These are phyloP conservation scores for Exophiala lecanii-corni DNA, from an alignment of 2,329 filamentous ascomycete genomes.

Conservation along the genomic window DNA sequence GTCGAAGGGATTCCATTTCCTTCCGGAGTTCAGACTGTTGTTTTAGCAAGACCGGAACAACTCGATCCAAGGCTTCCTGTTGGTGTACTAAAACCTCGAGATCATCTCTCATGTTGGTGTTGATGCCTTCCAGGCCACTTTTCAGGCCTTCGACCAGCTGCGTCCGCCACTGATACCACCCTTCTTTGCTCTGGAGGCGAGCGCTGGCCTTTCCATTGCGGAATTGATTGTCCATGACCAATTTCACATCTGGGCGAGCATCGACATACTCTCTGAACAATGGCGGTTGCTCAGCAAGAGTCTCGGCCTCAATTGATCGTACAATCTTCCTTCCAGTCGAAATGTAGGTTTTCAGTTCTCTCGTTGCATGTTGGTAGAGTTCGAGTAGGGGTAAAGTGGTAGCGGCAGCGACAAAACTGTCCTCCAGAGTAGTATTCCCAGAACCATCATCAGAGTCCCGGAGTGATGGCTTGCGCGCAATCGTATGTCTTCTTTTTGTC, in stretches of 20 bases:
- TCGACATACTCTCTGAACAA: conserved; percentile 89
- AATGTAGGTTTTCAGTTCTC: conserved; percentile 95
- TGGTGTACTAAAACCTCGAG: conserved; percentile 62
- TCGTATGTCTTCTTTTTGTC: conserved; percentile 84
- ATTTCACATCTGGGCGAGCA: conserved; percentile 74
- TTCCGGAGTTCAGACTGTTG: conserved; percentile 58
- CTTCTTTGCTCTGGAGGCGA: conserved; percentile 82
- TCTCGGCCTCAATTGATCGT: conserved; percentile 83
- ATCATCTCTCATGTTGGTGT: conserved; percentile 72
- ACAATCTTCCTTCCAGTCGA: conserved; percentile 87
- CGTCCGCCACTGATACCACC: conserved; percentile 98
- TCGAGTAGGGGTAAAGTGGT: conserved; percentile 92
- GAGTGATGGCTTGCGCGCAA: conserved; percentile 31
- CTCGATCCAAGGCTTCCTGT: conserved; percentile 61
- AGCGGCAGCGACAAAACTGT: conserved; percentile 64
- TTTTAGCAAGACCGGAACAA: conserved; percentile 61
- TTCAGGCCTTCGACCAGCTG: conserved; percentile 79
- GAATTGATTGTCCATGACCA: conserved; percentile 92
- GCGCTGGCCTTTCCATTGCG: conserved; percentile 95
- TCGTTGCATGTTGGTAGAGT: conserved; percentile 81
- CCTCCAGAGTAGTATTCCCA: conserved; percentile 14
- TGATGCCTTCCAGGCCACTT: conserved; percentile 70
- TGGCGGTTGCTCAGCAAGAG: conserved; percentile 81
- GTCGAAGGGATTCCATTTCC: conserved; percentile 64
- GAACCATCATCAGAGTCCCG: conserved; percentile 7